Conservation (phyloP, 495 filamentous ascomycete species). For the Talaromyces nanjingensis region DNA sequence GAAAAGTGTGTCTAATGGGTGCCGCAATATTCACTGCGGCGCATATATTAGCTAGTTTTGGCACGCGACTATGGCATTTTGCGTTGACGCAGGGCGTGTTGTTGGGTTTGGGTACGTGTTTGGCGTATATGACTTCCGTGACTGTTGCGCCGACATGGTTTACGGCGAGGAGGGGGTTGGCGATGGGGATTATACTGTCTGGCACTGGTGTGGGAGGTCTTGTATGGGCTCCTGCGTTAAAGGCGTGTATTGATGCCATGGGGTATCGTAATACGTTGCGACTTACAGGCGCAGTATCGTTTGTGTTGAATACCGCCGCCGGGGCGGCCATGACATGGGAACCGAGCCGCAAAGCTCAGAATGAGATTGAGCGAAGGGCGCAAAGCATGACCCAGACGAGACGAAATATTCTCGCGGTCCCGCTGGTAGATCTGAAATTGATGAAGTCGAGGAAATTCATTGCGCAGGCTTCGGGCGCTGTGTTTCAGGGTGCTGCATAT, state of each 20-base stretch:
- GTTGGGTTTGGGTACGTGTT: conserved; percentile 18
- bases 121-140: conserved; percentile 39
- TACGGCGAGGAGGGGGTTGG: conserved; percentile 37
- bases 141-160: conserved; percentile 45
- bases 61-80: conserved; percentile 17
- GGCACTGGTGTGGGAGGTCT: conserved; percentile 44
- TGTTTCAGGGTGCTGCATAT: conserved; percentile 13
- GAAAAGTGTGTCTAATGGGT: conserved; percentile 22
- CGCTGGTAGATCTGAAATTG: conserved; percentile 33
- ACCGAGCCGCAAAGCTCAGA: conserved; percentile 35
- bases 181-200: conserved; percentile 36
- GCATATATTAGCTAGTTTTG: conserved; percentile 27
- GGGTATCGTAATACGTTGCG: conserved; percentile 56
- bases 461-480: conserved; percentile 29
- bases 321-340: conserved; percentile 39
- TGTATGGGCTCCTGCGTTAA: conserved; percentile 15
- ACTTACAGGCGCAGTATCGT: conserved; percentile 39
- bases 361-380: conserved; percentile 17
- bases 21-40: conserved; percentile 23
- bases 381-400: background rate
- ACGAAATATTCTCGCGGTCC: conserved; percentile 20
- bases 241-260: conserved; percentile 23
- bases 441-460: conserved; percentile 25
- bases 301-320: conserved; percentile 19
- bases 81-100: conserved; percentile 6